Conservation (phyloP, 176 grass and related monocot species). For the Typha latifolia region DNA sequence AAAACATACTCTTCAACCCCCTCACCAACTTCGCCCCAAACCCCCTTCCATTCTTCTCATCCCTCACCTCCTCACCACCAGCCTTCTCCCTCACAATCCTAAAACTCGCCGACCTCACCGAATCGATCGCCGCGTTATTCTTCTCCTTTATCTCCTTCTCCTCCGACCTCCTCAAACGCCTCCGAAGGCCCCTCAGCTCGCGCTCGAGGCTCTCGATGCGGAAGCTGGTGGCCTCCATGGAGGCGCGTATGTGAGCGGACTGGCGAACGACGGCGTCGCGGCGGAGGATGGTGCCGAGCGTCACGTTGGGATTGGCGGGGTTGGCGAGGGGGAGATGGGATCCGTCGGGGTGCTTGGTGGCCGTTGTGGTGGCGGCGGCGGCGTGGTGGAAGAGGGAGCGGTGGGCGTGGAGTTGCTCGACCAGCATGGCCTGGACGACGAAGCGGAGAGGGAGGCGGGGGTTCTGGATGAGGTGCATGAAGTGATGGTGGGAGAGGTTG, state of each 20-base stretch:
- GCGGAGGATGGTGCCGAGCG: conserved; percentile 87
- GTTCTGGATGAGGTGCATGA: conserved; percentile 95
- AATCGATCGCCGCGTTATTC: too few relatives aligned
- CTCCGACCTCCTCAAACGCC: conserved; percentile 53
- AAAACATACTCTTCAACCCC: conserved; percentile 77
- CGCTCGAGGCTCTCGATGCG: conserved; percentile 81
- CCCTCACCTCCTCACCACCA: conserved; percentile 5
- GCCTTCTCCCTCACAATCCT: conserved; percentile 6
- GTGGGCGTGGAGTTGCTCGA: conserved; percentile 89
- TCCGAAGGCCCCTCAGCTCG: conserved; percentile 62
- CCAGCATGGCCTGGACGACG: conserved; percentile 96
- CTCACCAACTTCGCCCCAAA: conserved; percentile 59
- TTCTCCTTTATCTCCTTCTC: conserved; percentile 9
- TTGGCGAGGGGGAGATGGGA: not conserved
- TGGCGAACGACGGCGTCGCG: conserved; percentile 56
- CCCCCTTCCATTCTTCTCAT: conserved; percentile 4
- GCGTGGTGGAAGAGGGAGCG: conserved; percentile 48
- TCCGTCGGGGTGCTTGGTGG: not conserved
- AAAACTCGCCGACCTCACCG: conserved; percentile 45
- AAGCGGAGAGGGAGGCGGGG: conserved; percentile 91
- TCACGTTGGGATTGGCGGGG: conserved; percentile 18
- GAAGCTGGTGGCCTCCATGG: conserved; percentile 62
- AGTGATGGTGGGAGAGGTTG: conserved; percentile 64
- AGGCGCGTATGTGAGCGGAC: conserved; percentile 63
- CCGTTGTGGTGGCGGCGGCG: not conserved